These are phyloP conservation scores for Eucommia ulmoides DNA, from an alignment of 257 asterid genomes.

Conservation along the genomic window DNA sequence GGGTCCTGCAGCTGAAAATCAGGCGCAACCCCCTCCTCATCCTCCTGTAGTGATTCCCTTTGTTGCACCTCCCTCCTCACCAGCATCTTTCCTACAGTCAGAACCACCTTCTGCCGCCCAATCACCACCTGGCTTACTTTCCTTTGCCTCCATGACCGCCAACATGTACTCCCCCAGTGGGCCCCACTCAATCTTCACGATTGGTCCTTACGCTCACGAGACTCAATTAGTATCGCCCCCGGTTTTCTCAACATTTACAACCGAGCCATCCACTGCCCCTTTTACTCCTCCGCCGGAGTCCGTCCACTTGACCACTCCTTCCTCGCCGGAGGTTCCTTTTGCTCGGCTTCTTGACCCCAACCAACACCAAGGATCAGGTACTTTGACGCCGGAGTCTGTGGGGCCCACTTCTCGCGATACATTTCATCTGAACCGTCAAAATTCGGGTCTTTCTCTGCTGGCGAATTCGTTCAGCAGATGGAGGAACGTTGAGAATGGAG, in stretches of 20 bases:
- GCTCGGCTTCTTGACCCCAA: constrained; percentile 75
- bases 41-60: constrained; percentile 57
- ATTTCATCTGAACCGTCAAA: constrained; percentile 28
- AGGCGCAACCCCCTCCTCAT: constrained; percentile 35
- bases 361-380: constrained; percentile 62
- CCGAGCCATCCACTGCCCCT: constrained; percentile 96
- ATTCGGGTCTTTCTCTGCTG: constrained; percentile 32
- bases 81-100: constrained; percentile 78
- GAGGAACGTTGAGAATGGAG: constrained; percentile 23
- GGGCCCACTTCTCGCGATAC: constrained; percentile 21
- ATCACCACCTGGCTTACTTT: constrained; percentile 57
- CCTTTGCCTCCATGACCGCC: constrained; percentile 44
- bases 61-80: constrained; percentile 91
- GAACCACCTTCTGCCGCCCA: constrained; percentile 75
- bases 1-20: constrained; percentile 18
- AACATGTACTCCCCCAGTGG: constrained; percentile 79
- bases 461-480: constrained; percentile 19
- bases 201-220: constrained; percentile 91
- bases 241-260: constrained; percentile 72
- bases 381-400: constrained; percentile 54
- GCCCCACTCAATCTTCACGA: constrained; percentile 72
- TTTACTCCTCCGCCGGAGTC: constrained; percentile 95
- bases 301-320: constrained; percentile 74
- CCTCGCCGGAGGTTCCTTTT: constrained; percentile 98
- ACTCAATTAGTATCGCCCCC: constrained; percentile 94